A percentile compares a stretch with the other conserved stretches of the same genome.
Evolutionary conservation across 2,329 filamentous ascomycete species (phyloP).

Genomic region (Fusarium incarnatum): DNA sequence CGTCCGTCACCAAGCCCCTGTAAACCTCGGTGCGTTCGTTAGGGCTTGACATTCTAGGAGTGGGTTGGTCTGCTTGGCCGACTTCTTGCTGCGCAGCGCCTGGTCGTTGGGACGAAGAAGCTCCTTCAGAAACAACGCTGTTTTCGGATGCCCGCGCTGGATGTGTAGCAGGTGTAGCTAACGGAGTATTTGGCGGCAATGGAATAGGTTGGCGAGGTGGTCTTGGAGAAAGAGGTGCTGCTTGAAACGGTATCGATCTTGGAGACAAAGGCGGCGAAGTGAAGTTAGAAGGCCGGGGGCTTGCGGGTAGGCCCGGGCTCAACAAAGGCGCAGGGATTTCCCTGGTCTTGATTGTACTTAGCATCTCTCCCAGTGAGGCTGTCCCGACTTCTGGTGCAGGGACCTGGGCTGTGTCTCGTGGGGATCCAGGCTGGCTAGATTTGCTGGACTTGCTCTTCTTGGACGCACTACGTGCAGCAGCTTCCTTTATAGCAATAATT

Average conservation of each 20-base stretch:
- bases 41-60: conserved; percentile 52
- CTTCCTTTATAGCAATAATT: conserved; percentile 72
- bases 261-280: conserved; percentile 78
- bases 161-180: conserved; percentile 61
- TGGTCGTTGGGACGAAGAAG: conserved; percentile 25
- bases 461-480: conserved; percentile 77
- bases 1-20: conserved; percentile 82
- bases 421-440: conserved; percentile 50
- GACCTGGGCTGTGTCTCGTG: conserved; percentile 48
- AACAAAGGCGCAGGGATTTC: conserved; percentile 59
- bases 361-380: conserved; percentile 65
- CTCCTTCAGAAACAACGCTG: conserved; percentile 19
- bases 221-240: conserved; percentile 75
- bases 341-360: conserved; percentile 54
- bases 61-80: conserved; percentile 30
- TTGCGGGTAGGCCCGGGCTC: conserved; percentile 70
- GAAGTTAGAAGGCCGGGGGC: conserved; percentile 69
- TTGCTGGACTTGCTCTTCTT: conserved; percentile 75
- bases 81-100: conserved; percentile 13
- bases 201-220: conserved; percentile 79
- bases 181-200: conserved; percentile 75
- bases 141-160: conserved; percentile 53
- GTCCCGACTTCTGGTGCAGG: conserved; percentile 56
- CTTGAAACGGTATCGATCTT: conserved; percentile 58
- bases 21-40: conserved; percentile 69